phyloP scores from a whole-genome alignment of 805 yeast genomes.

The Huiozyma sinensis region DNA sequence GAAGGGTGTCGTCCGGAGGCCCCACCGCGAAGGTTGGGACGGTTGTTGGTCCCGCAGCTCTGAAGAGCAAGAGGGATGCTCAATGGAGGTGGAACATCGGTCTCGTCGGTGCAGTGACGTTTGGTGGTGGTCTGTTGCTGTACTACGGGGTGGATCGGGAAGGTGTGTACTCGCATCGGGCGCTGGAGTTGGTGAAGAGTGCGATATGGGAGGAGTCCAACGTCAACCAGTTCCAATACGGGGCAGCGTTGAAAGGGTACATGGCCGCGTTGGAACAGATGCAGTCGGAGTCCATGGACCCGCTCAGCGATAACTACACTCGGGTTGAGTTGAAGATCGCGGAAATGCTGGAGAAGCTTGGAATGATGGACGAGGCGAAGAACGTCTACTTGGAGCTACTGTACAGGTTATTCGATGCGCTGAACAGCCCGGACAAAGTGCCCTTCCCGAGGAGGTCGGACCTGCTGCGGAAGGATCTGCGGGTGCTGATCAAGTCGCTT shows the following conservation, averaged over 20 bases:
- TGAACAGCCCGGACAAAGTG: conserved; percentile 29
- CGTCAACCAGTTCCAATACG: conserved; percentile 43
- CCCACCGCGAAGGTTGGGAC: too few relatives aligned
- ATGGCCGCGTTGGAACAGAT: conserved; percentile 52
- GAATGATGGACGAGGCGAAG: conserved; percentile 51
- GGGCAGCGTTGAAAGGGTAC: conserved; percentile 60
- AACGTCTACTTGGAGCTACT: conserved; percentile 58
- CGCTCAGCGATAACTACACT: conserved; percentile 69
- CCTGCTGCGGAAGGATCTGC: conserved; percentile 55
- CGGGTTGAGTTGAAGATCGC: conserved; percentile 82
- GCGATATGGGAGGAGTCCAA: conserved; percentile 80
- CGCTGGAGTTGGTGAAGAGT: conserved; percentile 35
- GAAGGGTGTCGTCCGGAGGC: too few relatives aligned
- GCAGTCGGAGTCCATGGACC: conserved; percentile 33
- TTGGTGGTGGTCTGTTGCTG: too few relatives aligned
- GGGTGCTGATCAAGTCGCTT: conserved; percentile 59
- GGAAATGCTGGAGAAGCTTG: conserved; percentile 72
- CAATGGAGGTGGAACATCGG: background rate
- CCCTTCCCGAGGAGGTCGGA: conserved; percentile 36
- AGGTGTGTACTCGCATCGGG: too few relatives aligned
- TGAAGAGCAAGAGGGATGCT: too few relatives aligned
- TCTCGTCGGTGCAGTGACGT: background rate
- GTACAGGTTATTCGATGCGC: conserved; percentile 43
- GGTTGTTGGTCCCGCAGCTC: too few relatives aligned
- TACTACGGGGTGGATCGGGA: too few relatives aligned